phyloP scores from a whole-genome alignment of 176 grass and related monocot genomes.

The Rhynchospora pubera region DNA sequence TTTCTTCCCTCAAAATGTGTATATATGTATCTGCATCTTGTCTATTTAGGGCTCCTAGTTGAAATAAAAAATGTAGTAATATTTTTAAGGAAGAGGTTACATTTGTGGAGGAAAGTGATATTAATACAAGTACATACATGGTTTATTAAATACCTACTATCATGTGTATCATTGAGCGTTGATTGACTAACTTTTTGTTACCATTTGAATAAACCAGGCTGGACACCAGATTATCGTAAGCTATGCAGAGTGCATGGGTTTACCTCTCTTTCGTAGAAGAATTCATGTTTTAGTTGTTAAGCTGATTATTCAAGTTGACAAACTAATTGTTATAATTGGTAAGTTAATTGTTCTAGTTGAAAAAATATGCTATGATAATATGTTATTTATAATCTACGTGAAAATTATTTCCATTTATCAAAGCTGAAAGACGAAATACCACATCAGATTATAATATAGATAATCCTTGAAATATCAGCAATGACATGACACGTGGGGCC shows the following conservation, averaged over 20 bases:
- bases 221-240: slow-evolving; percentile 88
- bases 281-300: too few species aligned
- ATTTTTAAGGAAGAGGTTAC: background rate
- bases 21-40: background rate
- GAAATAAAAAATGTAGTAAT: background rate
- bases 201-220: slow-evolving; percentile 38
- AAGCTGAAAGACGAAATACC: too few species aligned
- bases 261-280: slow-evolving; percentile 76
- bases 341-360: too few species aligned
- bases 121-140: background rate
- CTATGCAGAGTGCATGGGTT: slow-evolving; percentile 81
- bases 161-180: background rate
- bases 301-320: too few species aligned
- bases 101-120: background rate
- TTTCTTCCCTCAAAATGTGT: background rate
- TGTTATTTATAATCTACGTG: too few species aligned
- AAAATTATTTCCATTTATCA: too few species aligned
- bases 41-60: background rate
- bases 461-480: too few species aligned
- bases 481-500: too few species aligned
- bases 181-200: too few species aligned
- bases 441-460: too few species aligned
- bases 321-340: too few species aligned
- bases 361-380: too few species aligned
- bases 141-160: background rate